Percentiles rank a stretch among this genome's conserved stretches.
Evolutionary conservation across 2,329 filamentous ascomycete genomes (phyloP).

Genomic region (Aspergillus flavus): DNA sequence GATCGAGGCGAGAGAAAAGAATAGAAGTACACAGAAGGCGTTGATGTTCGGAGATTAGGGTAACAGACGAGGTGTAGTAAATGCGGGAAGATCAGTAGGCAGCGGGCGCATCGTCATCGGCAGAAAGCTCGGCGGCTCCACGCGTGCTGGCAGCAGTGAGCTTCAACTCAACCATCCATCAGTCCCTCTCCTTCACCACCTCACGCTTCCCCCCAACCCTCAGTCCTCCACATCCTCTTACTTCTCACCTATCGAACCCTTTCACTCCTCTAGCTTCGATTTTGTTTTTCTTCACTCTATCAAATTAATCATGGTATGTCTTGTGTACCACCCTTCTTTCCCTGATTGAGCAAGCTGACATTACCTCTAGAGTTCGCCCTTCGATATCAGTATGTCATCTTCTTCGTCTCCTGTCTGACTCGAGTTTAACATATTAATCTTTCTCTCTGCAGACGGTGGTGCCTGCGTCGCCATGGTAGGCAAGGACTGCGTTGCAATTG

Average conservation of each 20-base stretch:
- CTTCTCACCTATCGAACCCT: not conserved
- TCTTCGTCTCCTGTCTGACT: slow-evolving; percentile 13
- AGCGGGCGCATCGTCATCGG: slow-evolving; percentile 32
- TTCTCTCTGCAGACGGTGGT: slow-evolving; percentile 66
- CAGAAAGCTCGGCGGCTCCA: slow-evolving; percentile 28
- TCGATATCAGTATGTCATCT: slow-evolving; percentile 80
- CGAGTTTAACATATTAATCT: slow-evolving; percentile 10
- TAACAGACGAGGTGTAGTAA: slow-evolving; percentile 10
- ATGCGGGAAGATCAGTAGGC: slow-evolving; percentile 21
- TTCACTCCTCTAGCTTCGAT: slow-evolving; percentile 16
- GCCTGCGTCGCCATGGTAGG: slow-evolving; percentile 98
- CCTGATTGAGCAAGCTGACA: slow-evolving; percentile 33
- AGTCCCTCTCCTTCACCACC: slow-evolving; percentile 16
- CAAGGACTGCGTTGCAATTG: slow-evolving; percentile 99
- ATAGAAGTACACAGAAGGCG: slow-evolving; percentile 14
- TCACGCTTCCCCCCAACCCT: slow-evolving; percentile 6
- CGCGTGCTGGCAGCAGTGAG: slow-evolving; percentile 23
- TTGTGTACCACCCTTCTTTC: slow-evolving; percentile 10
- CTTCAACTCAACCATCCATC: slow-evolving; percentile 28
- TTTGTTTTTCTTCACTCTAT: slow-evolving; percentile 14
- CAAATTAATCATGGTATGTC: slow-evolving; percentile 35
- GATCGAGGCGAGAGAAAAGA: not conserved
- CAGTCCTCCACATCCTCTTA: slow-evolving; percentile 7
- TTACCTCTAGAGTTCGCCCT: slow-evolving; percentile 73
- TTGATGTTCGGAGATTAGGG: slow-evolving; percentile 5